Evolutionary conservation across 2,329 filamentous ascomycete genomes (phyloP).

Genomic region (Zalaria obscura): DNA sequence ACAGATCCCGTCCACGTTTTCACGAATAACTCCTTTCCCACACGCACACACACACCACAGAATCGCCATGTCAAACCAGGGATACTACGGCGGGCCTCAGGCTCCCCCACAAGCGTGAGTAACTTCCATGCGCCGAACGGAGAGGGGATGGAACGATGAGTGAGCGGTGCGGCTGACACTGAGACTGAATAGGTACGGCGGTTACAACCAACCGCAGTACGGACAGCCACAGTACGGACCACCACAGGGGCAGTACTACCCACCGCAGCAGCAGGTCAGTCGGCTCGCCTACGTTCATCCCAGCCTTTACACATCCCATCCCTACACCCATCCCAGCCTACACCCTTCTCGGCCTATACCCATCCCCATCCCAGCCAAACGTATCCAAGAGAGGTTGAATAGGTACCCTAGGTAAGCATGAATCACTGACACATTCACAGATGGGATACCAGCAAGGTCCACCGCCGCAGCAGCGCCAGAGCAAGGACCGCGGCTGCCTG

Average conservation of each 20-base stretch:
- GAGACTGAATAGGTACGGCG: constrained; percentile 13
- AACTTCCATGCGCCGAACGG: constrained; percentile 2
- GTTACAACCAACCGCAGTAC: constrained; percentile 11
- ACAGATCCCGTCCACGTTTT: not conserved
- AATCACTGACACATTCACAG: constrained; percentile 2
- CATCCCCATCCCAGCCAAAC: too few relatives aligned
- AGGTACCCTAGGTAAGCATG: too few relatives aligned
- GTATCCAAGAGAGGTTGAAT: too few relatives aligned
- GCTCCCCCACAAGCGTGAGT: constrained; percentile 26
- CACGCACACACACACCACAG: not conserved
- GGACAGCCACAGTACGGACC: constrained; percentile 17
- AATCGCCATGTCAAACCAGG: constrained; percentile 26
- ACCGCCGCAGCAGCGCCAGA: constrained; percentile 26
- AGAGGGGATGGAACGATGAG: too few relatives aligned
- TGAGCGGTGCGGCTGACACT: too few relatives aligned
- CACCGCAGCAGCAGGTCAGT: constrained; percentile 13
- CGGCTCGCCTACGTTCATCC: too few relatives aligned
- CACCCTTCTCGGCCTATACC: too few relatives aligned
- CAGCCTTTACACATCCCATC: not conserved
- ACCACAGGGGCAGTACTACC: constrained; percentile 18
- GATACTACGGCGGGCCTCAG: constrained; percentile 25
- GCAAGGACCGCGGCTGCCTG: constrained; percentile 36
- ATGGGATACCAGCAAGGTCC: constrained; percentile 32
- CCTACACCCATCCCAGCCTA: not conserved
- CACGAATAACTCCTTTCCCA: too few relatives aligned